A percentile compares a stretch with the other conserved stretches of the same genome.
Conservation (phyloP, 768 basidiomycete species). For the Rhizopogon roseolus region DNA sequence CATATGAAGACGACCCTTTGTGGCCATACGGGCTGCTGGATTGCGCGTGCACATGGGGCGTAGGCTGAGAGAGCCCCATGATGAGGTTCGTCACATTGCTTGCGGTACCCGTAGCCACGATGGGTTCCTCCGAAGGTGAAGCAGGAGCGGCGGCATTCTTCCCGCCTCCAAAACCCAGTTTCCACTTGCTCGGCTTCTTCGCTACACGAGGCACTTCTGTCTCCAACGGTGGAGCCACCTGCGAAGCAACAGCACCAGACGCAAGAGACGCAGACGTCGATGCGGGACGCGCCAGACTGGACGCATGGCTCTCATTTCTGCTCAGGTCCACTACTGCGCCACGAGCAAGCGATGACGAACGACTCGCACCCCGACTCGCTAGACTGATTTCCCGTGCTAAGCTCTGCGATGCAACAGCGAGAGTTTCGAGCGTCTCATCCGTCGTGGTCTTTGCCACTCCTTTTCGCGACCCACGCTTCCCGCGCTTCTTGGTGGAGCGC, state of each 20-base stretch:
- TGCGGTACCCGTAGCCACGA: conserved; percentile 66
- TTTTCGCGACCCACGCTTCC: conserved; percentile 83
- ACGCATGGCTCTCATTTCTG: conserved; percentile 16
- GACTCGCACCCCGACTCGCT: conserved; percentile 34
- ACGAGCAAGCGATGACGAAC: conserved; percentile 36
- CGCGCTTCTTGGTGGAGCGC: conserved; percentile 71
- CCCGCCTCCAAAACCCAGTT: conserved; percentile 57
- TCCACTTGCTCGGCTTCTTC: conserved; percentile 76
- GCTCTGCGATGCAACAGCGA: conserved; percentile 77
- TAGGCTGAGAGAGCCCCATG: conserved; percentile 58
- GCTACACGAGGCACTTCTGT: conserved; percentile 12
- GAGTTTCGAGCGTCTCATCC: conserved; percentile 59
- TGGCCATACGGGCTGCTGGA: not conserved
- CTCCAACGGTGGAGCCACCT: conserved; percentile 16
- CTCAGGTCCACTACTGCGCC: conserved; percentile 18
- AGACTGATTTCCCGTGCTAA: conserved; percentile 82
- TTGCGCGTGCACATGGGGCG: conserved; percentile 11
- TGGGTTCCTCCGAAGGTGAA: conserved; percentile 29
- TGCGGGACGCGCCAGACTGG: conserved; percentile 32
- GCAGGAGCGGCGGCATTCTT: conserved; percentile 42
- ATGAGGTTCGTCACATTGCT: conserved; percentile 74
- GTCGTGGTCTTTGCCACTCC: conserved; percentile 52
- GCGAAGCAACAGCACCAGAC: conserved; percentile 31
- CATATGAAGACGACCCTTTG: not conserved
- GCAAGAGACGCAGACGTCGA: conserved; percentile 17